Evolutionary conservation across 1,139 yeast species (phyloP), one percentile per base, ranked within the genome.

Genomic region (Geotrichum histeridarum): DNA sequence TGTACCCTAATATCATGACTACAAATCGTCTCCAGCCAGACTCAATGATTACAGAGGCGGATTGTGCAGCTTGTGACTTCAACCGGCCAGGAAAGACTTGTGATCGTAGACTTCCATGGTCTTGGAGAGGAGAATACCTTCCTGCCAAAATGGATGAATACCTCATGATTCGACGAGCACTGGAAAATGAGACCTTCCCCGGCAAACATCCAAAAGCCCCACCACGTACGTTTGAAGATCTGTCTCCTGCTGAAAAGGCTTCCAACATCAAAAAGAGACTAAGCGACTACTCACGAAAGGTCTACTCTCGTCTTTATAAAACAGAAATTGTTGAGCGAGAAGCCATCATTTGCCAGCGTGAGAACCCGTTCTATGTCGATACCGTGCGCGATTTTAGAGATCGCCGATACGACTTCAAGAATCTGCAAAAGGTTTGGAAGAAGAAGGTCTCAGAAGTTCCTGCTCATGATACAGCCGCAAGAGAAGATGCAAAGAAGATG

Each of bases 1-100:
- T 94, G 99, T 94, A 94, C 66, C 99, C 99, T 3, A 93, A 94
- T 67, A 94, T 94, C 65, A 94, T 94, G 98, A 89, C 96, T 3
- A 87, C 99, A 0, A 94, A 94, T 71, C 82, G 99, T 66, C 76
- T 94, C 54, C 99, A 94, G 69, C 99, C 99, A 0, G 99, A 94
- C 70, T 91, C 99, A 1, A 93, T 94, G 90, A 91, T 93, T 63
- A 75, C 86, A 0, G 99, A 93, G 67, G 89, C 89, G 63, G 96
- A 90, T 64, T 94, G 99, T 73, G 99, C 99, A 0, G 82, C 95
- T 41, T 94, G 99, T 75, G 99, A 94, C 65, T 94, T 90, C 71
- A 94, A 94, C 67, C 77, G 96, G 54, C 98, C 98, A 0, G 98
- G 96, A 2, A 93, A 93, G 65, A 79, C 77, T 12, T 94, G 99